Percentiles rank a stretch among this genome's conserved stretches.
Conservation (phyloP, 768 basidiomycete species). For the Collybia sp. region DNA sequence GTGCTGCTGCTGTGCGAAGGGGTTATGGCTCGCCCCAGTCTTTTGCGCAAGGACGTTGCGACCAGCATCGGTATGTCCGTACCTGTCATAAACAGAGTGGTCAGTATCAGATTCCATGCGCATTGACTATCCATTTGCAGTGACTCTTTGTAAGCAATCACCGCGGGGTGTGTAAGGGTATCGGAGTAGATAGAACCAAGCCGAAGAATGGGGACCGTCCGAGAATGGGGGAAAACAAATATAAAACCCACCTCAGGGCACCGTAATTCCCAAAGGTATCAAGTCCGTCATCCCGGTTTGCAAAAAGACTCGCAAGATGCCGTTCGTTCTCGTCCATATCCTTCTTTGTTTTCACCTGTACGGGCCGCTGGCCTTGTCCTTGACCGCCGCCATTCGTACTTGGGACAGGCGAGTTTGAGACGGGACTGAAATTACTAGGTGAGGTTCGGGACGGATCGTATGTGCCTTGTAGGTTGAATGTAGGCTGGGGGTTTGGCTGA, state of each 20-base stretch:
- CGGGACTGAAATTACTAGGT: slow-evolving; percentile 33
- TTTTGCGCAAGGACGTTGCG: slow-evolving; percentile 35
- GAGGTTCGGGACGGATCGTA: slow-evolving; percentile 49
- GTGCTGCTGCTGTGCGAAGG: slow-evolving; percentile 56
- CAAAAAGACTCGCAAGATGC: slow-evolving; percentile 77
- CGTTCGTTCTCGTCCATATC: slow-evolving; percentile 60
- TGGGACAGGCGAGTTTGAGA: slow-evolving; percentile 25
- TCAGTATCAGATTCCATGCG: too few relatives aligned
- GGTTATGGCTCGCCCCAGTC: slow-evolving; percentile 53
- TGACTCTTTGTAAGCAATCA: too few relatives aligned
- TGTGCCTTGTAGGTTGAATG: slow-evolving; percentile 69
- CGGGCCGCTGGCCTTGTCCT: slow-evolving; percentile 23
- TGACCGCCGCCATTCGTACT: slow-evolving; percentile 19
- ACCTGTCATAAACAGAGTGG: slow-evolving; percentile 31
- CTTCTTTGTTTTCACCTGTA: slow-evolving; percentile 37
- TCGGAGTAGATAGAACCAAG: not conserved
- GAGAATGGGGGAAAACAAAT: slow-evolving; percentile 1
- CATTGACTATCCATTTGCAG: too few relatives aligned
- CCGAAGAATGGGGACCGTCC: not conserved
- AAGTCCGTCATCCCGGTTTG: slow-evolving; percentile 85
- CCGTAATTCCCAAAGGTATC: slow-evolving; percentile 97
- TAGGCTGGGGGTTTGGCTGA: slow-evolving; percentile 29
- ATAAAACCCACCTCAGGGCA: slow-evolving; percentile 49
- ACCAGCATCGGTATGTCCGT: slow-evolving; percentile 56
- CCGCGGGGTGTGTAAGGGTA: too few relatives aligned